A percentile compares a stretch with the other conserved stretches of the same genome.
These are phyloP conservation scores for Acanthochlamys bracteata DNA, from an alignment of 106 monocot genomes.

Conservation along the genomic window DNA sequence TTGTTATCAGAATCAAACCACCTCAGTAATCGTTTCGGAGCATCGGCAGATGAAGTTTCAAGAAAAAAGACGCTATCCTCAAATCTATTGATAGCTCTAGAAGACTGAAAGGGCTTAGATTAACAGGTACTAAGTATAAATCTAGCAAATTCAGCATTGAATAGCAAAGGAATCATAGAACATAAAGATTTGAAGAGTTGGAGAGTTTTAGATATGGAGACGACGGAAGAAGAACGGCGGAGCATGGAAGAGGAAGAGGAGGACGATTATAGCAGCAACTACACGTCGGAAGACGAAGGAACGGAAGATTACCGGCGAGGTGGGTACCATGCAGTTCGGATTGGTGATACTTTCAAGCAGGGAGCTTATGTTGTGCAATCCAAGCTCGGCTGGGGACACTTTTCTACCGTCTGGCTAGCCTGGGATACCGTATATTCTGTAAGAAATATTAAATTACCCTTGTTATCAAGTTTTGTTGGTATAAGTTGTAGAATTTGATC, in stretches of 20 bases:
- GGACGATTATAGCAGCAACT: conserved; percentile 61
- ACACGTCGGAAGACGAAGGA: conserved; percentile 96
- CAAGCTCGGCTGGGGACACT: conserved; percentile 99
- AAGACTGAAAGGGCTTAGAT: too few relatives aligned
- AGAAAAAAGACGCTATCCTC: too few relatives aligned
- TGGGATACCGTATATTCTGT: conserved; percentile 89
- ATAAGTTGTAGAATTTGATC: neutral
- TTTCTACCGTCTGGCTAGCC: conserved; percentile 99
- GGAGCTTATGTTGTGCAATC: conserved; percentile 90
- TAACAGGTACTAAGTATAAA: too few relatives aligned
- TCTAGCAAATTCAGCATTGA: too few relatives aligned
- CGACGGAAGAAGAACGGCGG: too few relatives aligned
- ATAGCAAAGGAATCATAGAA: too few relatives aligned
- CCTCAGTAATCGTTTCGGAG: too few relatives aligned
- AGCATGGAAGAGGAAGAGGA: conserved; percentile 21
- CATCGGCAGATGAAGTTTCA: too few relatives aligned
- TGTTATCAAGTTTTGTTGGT: neutral
- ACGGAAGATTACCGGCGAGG: conserved; percentile 91
- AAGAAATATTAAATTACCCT: neutral
- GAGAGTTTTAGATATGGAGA: too few relatives aligned
- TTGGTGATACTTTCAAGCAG: conserved; percentile 91
- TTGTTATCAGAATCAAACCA: too few relatives aligned
- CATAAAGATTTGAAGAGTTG: too few relatives aligned
- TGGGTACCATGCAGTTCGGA: conserved; percentile 85
- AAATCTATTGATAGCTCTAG: too few relatives aligned